A percentile compares a stretch with the other conserved stretches of the same genome.
Evolutionary conservation across 768 basidiomycete genomes (phyloP).

Genomic region (Lepiota brunneoincarnata): DNA sequence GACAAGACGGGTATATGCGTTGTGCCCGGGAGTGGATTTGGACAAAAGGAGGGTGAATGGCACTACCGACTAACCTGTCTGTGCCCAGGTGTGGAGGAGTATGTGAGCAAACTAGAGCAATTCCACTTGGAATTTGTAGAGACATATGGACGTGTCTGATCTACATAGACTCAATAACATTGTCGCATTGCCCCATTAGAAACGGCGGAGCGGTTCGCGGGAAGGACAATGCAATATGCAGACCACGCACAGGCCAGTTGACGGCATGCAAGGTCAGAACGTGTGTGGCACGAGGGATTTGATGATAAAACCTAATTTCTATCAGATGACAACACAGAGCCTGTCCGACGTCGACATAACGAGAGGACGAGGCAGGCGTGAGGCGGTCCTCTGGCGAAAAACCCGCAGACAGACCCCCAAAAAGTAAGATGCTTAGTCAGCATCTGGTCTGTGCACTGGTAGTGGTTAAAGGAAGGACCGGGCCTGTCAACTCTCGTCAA

Average conservation of each 20-base stretch:
- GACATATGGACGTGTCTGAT: slow-evolving; percentile 23
- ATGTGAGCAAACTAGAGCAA: slow-evolving; percentile 75
- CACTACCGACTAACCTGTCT: slow-evolving; percentile 94
- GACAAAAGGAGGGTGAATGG: slow-evolving; percentile 85
- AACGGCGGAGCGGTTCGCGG: too few species aligned
- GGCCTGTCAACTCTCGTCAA: slow-evolving; percentile 54
- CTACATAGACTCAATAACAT: neutral
- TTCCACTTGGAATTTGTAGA: slow-evolving; percentile 35
- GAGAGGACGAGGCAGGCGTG: too few species aligned
- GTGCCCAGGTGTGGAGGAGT: slow-evolving; percentile 93
- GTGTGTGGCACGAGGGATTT: slow-evolving; percentile 9
- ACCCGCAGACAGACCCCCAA: slow-evolving; percentile 23
- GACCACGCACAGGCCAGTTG: too few species aligned
- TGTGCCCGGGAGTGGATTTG: slow-evolving; percentile 93
- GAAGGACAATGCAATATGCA: neutral
- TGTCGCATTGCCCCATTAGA: too few species aligned
- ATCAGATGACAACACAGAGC: slow-evolving; percentile 6
- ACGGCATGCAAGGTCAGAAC: neutral
- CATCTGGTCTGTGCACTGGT: slow-evolving; percentile 37
- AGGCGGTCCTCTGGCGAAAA: slow-evolving; percentile 35
- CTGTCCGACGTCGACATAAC: neutral
- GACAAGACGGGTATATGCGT: slow-evolving; percentile 92
- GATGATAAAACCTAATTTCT: slow-evolving; percentile 7
- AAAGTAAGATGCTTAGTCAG: slow-evolving; percentile 14
- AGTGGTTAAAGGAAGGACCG: slow-evolving; percentile 31